phyloP scores from a whole-genome alignment of 2,329 filamentous ascomycete genomes.

The Stagonosporopsis rhizophila region DNA sequence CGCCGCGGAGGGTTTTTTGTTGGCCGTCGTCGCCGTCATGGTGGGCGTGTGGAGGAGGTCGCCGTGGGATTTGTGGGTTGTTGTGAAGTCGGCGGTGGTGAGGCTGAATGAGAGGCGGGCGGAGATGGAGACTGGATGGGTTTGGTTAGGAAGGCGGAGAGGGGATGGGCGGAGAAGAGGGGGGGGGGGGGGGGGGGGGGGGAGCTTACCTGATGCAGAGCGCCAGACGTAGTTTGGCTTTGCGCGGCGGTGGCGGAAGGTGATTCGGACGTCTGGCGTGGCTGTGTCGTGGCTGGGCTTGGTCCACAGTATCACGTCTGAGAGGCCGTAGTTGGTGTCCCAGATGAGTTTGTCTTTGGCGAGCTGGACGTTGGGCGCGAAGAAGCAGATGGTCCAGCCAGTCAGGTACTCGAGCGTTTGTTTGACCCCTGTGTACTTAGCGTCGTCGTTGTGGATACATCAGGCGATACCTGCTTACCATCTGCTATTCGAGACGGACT shows the following conservation, averaged over 20 bases:
- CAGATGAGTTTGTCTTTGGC: background rate
- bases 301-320: conserved; percentile 23
- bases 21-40: conserved; percentile 7
- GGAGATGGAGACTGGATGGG: background rate
- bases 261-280: background rate
- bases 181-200: no score
- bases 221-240: conserved; percentile 11
- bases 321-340: conserved; percentile 14
- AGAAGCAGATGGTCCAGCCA: conserved; percentile 20
- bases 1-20: no score
- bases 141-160: background rate
- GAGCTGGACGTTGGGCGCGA: conserved; percentile 3
- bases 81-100: background rate
- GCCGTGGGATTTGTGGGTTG: conserved; percentile 4
- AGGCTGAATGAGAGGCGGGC: background rate
- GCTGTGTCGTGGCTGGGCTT: background rate
- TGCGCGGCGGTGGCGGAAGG: conserved; percentile 10
- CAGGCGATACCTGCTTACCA: background rate
- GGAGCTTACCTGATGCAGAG: conserved; percentile 12
- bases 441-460: no score
- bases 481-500: background rate
- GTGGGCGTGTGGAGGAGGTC: conserved; percentile 1
- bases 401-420: conserved; percentile 6
- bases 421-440: background rate
- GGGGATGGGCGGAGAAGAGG: no score